A percentile compares a stretch with the other conserved stretches of the same genome.
Conservation (phyloP, 768 basidiomycete species). For the Mycena filopes region DNA sequence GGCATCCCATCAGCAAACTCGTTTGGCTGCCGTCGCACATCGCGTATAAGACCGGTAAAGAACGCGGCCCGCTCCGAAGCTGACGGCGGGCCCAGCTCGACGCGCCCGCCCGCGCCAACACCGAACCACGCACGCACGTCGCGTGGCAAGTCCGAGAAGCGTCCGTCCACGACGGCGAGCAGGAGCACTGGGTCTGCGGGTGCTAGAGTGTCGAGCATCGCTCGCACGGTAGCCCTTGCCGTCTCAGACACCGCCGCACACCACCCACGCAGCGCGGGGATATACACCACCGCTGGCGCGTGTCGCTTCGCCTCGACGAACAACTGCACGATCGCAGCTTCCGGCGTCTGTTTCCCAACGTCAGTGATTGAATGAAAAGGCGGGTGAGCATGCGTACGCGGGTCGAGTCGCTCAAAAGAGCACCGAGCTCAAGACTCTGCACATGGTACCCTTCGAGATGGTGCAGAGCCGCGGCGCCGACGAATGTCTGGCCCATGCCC, state of each 20-base stretch:
- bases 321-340: conserved; percentile 93
- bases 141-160: conserved; percentile 71
- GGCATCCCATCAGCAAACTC: conserved; percentile 91
- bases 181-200: conserved; percentile 95
- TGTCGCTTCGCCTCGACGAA: conserved; percentile 98
- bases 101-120: conserved; percentile 73
- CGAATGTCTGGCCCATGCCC: conserved; percentile 92
- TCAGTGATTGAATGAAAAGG: conserved; percentile 11
- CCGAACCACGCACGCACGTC: conserved; percentile 97
- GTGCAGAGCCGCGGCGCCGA: conserved; percentile 92
- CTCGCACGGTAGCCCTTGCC: conserved; percentile 83
- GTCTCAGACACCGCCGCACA: conserved; percentile 86
- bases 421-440: conserved; percentile 92
- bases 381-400: conserved; percentile 63
- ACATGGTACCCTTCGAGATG: conserved; percentile 96
- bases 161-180: conserved; percentile 88
- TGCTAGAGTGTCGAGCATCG: conserved; percentile 90
- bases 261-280: conserved; percentile 91
- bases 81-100: conserved; percentile 67
- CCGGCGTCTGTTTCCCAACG: conserved; percentile 68
- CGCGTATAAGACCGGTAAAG: conserved; percentile 78
- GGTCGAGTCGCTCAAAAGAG: conserved; percentile 88
- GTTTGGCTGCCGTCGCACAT: conserved; percentile 81
- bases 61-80: conserved; percentile 72
- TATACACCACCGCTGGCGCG: conserved; percentile 95